A percentile compares a stretch with the other conserved stretches of the same genome.
These are phyloP conservation scores for Botryotinia narcissicola DNA, from an alignment of 2,329 filamentous ascomycete genomes.

Conservation along the genomic window DNA sequence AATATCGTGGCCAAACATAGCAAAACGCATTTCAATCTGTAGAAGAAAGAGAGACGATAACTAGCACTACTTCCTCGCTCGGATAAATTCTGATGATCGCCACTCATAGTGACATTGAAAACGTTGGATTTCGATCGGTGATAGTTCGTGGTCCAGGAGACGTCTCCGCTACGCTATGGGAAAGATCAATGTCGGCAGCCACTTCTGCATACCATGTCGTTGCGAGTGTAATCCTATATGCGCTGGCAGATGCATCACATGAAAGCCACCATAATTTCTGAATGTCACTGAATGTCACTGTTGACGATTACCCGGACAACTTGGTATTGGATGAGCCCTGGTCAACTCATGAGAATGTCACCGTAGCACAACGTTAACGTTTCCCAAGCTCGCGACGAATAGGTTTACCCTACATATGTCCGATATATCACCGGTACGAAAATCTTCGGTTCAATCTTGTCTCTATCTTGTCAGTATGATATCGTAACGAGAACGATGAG, in stretches of 20 bases:
- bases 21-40: not conserved
- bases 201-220: not conserved
- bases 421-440: not conserved
- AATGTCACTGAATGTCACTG: not conserved
- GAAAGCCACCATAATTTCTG: not conserved
- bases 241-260: not conserved
- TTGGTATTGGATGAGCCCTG: not conserved
- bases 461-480: slow-evolving; percentile 2
- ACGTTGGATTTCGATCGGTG: not conserved
- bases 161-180: not conserved
- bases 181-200: not conserved
- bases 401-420: not conserved
- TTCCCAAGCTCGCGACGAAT: not conserved
- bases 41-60: not conserved
- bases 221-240: not conserved
- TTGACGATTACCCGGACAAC: not conserved
- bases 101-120: not conserved
- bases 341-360: not conserved
- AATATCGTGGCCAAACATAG: not conserved
- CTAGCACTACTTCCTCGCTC: not conserved
- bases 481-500: not conserved
- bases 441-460: not conserved
- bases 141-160: not conserved
- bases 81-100: not conserved
- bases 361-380: not conserved